A percentile compares a stretch with the other conserved stretches of the same genome.
phyloP scores from a whole-genome alignment of 2,329 filamentous ascomycete genomes.

The Escovopsis sp. region DNA sequence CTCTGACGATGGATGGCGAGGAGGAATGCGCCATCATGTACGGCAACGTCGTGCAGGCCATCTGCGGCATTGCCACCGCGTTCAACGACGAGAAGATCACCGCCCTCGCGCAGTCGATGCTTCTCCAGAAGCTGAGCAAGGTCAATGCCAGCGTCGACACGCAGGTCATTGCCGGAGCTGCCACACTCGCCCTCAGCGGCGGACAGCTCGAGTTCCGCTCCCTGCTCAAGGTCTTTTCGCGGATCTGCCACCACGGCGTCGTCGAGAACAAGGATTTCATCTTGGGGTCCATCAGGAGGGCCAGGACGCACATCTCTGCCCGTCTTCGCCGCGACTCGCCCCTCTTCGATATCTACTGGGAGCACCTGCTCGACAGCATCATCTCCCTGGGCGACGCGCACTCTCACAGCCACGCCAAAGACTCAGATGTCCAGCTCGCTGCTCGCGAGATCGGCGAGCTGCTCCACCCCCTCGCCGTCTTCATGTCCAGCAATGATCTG shows the following conservation, averaged over 20 bases:
- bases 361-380: slow-evolving; percentile 70
- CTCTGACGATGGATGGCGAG: slow-evolving; percentile 56
- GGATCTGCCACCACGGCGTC: slow-evolving; percentile 58
- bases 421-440: slow-evolving; percentile 67
- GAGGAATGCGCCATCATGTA: slow-evolving; percentile 68
- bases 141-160: slow-evolving; percentile 68
- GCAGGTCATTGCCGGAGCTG: slow-evolving; percentile 71
- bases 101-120: slow-evolving; percentile 83
- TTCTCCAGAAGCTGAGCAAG: slow-evolving; percentile 88
- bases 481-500: slow-evolving; percentile 55
- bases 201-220: slow-evolving; percentile 72
- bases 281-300: slow-evolving; percentile 62
- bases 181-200: slow-evolving; percentile 59
- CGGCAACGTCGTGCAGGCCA: slow-evolving; percentile 82
- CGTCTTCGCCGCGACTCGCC: slow-evolving; percentile 53
- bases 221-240: slow-evolving; percentile 69
- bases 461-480: slow-evolving; percentile 69
- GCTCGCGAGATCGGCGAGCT: slow-evolving; percentile 79
- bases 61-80: slow-evolving; percentile 73
- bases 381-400: slow-evolving; percentile 82
- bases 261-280: slow-evolving; percentile 51
- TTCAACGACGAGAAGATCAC: slow-evolving; percentile 85
- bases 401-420: slow-evolving; percentile 55
- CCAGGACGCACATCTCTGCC: slow-evolving; percentile 62
- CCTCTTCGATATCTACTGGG: slow-evolving; percentile 69